These are phyloP conservation scores for Alternaria triticina DNA, from an alignment of 2,329 filamentous ascomycete species.

Conservation along the genomic window DNA sequence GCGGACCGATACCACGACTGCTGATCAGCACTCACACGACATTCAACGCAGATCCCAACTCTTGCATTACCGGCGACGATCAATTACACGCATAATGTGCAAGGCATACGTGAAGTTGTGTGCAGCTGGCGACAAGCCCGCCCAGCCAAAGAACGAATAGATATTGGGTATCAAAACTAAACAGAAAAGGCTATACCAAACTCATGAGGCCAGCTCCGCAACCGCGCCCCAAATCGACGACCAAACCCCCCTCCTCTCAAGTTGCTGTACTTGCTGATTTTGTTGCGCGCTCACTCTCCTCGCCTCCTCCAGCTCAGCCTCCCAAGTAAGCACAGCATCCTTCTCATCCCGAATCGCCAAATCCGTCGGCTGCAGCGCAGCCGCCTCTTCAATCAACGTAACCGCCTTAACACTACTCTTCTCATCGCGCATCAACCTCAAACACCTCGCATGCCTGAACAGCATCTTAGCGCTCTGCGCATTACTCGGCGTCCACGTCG, in stretches of 20 bases:
- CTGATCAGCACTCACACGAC: neutral
- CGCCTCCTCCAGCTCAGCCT: constrained; percentile 19
- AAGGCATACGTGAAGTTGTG: neutral
- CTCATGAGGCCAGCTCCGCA: constrained; percentile 12
- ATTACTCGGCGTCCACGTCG: constrained; percentile 33
- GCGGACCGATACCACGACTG: neutral
- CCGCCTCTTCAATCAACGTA: constrained; percentile 25
- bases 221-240: neutral
- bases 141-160: neutral
- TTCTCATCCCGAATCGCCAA: constrained; percentile 27
- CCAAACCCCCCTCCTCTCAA: neutral
- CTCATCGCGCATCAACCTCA: constrained; percentile 21
- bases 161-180: constrained; percentile 1
- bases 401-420: constrained; percentile 19
- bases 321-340: constrained; percentile 22
- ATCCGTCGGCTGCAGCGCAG: constrained; percentile 24
- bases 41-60: neutral
- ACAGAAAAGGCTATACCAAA: neutral
- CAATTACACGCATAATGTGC: neutral
- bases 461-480: constrained; percentile 33
- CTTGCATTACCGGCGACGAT: neutral
- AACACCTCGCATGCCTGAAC: constrained; percentile 28
- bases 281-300: constrained; percentile 3
- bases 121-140: neutral
- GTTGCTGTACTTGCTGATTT: neutral